Evolutionary conservation across 345 rosid species (phyloP).

Genomic region (Linum trigynum): DNA sequence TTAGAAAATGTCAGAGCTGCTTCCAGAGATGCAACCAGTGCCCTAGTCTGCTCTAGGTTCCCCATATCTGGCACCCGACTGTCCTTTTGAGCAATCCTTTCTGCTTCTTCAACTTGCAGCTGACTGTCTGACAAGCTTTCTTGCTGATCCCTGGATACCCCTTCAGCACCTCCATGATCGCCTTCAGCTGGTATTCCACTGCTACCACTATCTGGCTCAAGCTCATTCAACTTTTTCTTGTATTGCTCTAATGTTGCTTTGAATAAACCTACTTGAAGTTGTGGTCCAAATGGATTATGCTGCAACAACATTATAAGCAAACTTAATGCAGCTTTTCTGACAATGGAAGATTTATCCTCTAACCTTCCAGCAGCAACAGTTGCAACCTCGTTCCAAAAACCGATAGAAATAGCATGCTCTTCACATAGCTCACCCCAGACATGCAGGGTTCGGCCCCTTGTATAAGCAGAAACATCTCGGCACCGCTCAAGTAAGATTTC

Average conservation of each 20-base stretch:
- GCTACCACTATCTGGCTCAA: conserved; percentile 47
- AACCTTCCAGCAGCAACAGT: conserved; percentile 87
- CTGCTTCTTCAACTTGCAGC: conserved; percentile 33
- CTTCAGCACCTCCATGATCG: conserved; percentile 39
- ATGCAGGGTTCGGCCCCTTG: conserved; percentile 89
- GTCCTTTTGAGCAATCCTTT: conserved; percentile 34
- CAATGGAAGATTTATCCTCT: conserved; percentile 93
- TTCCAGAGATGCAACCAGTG: conserved; percentile 95
- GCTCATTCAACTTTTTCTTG: conserved; percentile 65
- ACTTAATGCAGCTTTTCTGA: conserved; percentile 83
- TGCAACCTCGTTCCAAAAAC: conserved; percentile 94
- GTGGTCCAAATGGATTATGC: conserved; percentile 98
- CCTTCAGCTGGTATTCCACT: conserved; percentile 49
- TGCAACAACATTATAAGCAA: conserved; percentile 88
- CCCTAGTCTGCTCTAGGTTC: conserved; percentile 91
- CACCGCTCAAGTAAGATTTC: conserved; percentile 92
- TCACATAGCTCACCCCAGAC: conserved; percentile 97
- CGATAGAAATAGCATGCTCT: conserved; percentile 80
- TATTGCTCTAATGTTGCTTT: conserved; percentile 90
- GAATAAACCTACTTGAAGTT: conserved; percentile 75
- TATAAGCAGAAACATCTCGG: conserved; percentile 94
- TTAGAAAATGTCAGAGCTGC: conserved; percentile 83
- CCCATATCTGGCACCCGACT: conserved; percentile 83
- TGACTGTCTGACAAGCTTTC: conserved; percentile 68
- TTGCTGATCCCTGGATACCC: conserved; percentile 25